Evolutionary conservation across 2,329 filamentous ascomycete species (phyloP).

Genomic region (Trichophaea hybrida): DNA sequence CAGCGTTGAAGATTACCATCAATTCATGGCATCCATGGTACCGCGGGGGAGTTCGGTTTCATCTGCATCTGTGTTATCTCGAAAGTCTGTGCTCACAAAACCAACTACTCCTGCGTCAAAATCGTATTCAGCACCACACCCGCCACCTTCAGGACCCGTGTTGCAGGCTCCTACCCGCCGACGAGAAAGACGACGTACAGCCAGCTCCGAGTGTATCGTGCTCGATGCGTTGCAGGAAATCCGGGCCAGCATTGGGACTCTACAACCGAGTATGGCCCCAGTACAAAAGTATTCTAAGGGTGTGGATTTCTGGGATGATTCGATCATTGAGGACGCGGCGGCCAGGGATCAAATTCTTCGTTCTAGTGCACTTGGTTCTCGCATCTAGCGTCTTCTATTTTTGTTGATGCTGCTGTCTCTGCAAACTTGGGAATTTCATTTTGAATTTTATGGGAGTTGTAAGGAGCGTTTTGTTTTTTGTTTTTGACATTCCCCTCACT

Average conservation of each 20-base stretch:
- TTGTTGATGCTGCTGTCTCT: not conserved
- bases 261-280: not conserved
- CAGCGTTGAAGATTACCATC: slow-evolving; percentile 12
- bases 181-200: slow-evolving; percentile 18
- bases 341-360: not conserved
- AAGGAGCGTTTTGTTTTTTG: not conserved
- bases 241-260: slow-evolving; percentile 5
- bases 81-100: not conserved
- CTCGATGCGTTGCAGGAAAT: slow-evolving; percentile 21
- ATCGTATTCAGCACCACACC: not conserved
- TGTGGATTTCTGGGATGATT: not conserved
- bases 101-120: not conserved
- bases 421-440: not conserved
- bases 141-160: not conserved
- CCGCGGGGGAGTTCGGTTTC: not conserved
- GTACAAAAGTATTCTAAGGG: not conserved
- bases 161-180: slow-evolving; percentile 11
- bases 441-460: not conserved
- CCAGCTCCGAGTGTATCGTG: slow-evolving; percentile 22
- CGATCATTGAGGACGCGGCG: not conserved
- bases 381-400: not conserved
- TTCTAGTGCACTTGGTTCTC: not conserved
- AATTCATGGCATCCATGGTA: slow-evolving; percentile 6
- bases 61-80: not conserved
- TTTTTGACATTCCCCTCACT: not conserved